A percentile compares a stretch with the other conserved stretches of the same genome.
Evolutionary conservation across 139 green algal genomes (phyloP).

Genomic region (Chlamydomonas asymmetrica): DNA sequence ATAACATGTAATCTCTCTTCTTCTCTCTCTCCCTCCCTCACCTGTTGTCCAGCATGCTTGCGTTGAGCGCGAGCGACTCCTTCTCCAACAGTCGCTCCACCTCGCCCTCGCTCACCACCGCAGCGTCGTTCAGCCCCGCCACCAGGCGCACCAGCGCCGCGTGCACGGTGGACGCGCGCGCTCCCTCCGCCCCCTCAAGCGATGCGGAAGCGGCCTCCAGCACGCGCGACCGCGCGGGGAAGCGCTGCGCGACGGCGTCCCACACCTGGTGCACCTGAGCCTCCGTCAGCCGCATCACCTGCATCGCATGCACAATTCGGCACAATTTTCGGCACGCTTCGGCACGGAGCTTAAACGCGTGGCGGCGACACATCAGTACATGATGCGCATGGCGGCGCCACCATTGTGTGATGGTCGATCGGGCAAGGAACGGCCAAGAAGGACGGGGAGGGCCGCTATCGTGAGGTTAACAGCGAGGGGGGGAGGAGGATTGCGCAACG

Average conservation of each 20-base stretch:
- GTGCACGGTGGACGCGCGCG: slow-evolving; percentile 12
- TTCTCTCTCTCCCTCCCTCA: slow-evolving; percentile 4
- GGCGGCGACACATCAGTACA: too few relatives aligned
- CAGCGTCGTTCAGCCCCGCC: slow-evolving; percentile 49
- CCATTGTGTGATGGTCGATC: too few relatives aligned
- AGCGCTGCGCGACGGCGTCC: slow-evolving; percentile 36
- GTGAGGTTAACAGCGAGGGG: too few relatives aligned
- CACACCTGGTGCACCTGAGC: slow-evolving; percentile 42
- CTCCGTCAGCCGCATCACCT: slow-evolving; percentile 47
- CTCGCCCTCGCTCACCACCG: slow-evolving; percentile 52
- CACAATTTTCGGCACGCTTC: not conserved
- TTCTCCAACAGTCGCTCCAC: slow-evolving; percentile 61
- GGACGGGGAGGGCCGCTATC: too few relatives aligned
- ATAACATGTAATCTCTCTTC: too few relatives aligned
- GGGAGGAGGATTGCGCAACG: too few relatives aligned
- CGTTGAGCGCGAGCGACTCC: slow-evolving; percentile 55
- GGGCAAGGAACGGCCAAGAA: too few relatives aligned
- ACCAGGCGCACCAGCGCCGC: slow-evolving; percentile 26
- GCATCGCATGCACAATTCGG: not conserved
- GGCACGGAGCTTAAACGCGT: too few relatives aligned
- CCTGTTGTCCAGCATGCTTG: slow-evolving; percentile 61
- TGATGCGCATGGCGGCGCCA: too few relatives aligned
- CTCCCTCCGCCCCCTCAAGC: slow-evolving; percentile 47
- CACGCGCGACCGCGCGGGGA: slow-evolving; percentile 19
- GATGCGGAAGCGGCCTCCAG: slow-evolving; percentile 30